phyloP scores from a whole-genome alignment of 768 basidiomycete species.

The Paxillus rubicundulus region DNA sequence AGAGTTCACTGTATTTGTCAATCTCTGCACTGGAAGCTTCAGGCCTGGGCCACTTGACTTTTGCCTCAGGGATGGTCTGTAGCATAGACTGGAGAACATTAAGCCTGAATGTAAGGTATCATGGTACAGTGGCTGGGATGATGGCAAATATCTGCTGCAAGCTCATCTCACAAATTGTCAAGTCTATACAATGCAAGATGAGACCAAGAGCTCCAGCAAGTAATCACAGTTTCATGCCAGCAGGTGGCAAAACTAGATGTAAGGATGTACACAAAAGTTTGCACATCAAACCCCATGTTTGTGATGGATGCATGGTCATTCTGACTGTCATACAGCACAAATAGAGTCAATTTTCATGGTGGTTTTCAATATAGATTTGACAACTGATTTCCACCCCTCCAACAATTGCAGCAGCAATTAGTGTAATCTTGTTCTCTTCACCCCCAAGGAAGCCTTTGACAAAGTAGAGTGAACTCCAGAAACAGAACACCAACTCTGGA shows the following conservation, averaged over 20 bases:
- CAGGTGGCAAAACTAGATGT: slow-evolving; percentile 29
- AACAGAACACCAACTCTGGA: too few relatives aligned
- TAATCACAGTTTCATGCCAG: slow-evolving; percentile 30
- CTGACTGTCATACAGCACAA: too few relatives aligned
- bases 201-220: slow-evolving; percentile 42
- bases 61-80: slow-evolving; percentile 27
- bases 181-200: slow-evolving; percentile 40
- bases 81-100: slow-evolving; percentile 32
- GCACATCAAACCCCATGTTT: too few relatives aligned
- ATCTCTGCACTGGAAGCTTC: too few relatives aligned
- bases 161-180: slow-evolving; percentile 35
- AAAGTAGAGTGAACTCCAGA: too few relatives aligned
- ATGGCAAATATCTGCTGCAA: slow-evolving; percentile 44
- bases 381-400: neutral
- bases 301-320: too few relatives aligned
- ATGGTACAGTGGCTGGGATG: slow-evolving; percentile 35
- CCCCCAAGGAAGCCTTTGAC: neutral
- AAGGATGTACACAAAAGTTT: slow-evolving; percentile 37
- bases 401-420: neutral
- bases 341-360: neutral
- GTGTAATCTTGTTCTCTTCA: neutral
- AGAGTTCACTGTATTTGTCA: too few relatives aligned
- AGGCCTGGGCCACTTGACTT: too few relatives aligned
- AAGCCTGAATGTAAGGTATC: slow-evolving; percentile 36
- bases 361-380: neutral